A percentile compares a stretch with the other conserved stretches of the same genome.
phyloP scores from a whole-genome alignment of 2,329 filamentous ascomycete genomes.

The Drechslerella coelobrocha region DNA sequence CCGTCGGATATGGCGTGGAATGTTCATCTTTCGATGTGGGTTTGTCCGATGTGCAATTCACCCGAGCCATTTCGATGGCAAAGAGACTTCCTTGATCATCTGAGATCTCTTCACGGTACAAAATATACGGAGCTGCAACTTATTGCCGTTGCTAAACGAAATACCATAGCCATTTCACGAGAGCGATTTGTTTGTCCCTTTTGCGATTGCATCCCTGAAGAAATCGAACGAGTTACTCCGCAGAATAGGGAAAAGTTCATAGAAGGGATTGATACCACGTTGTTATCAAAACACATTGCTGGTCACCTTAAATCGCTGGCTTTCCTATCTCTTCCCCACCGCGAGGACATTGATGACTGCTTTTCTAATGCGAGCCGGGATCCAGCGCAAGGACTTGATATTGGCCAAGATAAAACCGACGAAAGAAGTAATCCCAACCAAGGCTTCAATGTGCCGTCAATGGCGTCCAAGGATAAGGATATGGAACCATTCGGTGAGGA shows the following conservation, averaged over 20 bases:
- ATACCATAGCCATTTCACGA: neutral
- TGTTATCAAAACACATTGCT: constrained; percentile 17
- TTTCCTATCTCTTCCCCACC: constrained; percentile 10
- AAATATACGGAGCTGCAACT: constrained; percentile 11
- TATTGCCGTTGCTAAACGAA: neutral
- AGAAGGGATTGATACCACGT: no score
- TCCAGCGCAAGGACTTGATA: neutral
- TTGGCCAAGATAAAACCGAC: neutral
- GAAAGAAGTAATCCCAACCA: no score
- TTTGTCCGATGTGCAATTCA: constrained; percentile 10
- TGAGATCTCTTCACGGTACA: neutral
- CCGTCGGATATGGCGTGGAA: constrained; percentile 13
- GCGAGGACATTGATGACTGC: constrained; percentile 11
- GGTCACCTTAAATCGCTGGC: constrained; percentile 11
- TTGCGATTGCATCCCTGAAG: constrained; percentile 17
- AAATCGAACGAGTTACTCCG: constrained; percentile 9
- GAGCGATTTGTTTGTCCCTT: constrained; percentile 9
- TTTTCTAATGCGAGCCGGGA: neutral
- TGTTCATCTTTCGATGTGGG: constrained; percentile 6
- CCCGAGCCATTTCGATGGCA: constrained; percentile 19
- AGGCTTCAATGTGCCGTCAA: no score
- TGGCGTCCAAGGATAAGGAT: no score
- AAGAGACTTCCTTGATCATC: constrained; percentile 8
- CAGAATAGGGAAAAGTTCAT: constrained; percentile 1
- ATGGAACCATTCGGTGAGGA: no score